Conservation (phyloP, 768 basidiomycete species). For the Phanerochaete carnosa region DNA sequence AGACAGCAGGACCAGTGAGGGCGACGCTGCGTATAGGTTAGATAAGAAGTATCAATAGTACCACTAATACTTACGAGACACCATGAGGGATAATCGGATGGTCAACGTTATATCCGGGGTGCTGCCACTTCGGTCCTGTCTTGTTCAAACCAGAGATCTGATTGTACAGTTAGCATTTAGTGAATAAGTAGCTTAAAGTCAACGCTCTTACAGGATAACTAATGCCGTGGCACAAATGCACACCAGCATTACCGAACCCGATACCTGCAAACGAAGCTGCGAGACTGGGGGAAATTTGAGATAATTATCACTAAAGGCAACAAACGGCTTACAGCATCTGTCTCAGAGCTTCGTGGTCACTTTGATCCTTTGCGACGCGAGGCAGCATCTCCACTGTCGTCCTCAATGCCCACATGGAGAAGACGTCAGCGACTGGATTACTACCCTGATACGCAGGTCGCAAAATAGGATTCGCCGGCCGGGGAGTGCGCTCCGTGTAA, state of each 20-base stretch:
- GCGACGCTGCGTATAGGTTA: conserved; percentile 56
- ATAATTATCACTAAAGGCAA: background rate
- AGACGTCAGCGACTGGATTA: conserved; percentile 94
- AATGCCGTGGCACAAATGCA: conserved; percentile 88
- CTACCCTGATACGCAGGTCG: conserved; percentile 93
- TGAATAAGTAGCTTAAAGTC: no score
- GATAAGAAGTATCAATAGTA: background rate
- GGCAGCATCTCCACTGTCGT: conserved; percentile 89
- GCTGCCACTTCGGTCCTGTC: conserved; percentile 87
- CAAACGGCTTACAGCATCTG: conserved; percentile 77
- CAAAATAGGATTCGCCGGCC: conserved; percentile 85
- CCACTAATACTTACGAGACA: conserved; percentile 48
- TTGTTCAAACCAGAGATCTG: conserved; percentile 95
- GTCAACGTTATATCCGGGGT: conserved; percentile 83
- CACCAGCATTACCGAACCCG: conserved; percentile 92
- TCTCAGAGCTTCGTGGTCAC: conserved; percentile 78
- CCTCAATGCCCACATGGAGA: conserved; percentile 90
- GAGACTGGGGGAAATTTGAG: conserved; percentile 42
- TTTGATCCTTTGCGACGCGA: conserved; percentile 72
- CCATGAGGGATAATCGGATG: conserved; percentile 94
- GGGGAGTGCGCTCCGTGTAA: conserved; percentile 87
- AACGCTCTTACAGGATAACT: conserved; percentile 73
- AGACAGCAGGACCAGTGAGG: conserved; percentile 89
- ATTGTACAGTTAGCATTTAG: background rate
- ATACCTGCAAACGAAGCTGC: conserved; percentile 95